Base-by-base conservation (phyloP, 192 early-diverging fungal genomes). In the Backusella sp. region DNA sequence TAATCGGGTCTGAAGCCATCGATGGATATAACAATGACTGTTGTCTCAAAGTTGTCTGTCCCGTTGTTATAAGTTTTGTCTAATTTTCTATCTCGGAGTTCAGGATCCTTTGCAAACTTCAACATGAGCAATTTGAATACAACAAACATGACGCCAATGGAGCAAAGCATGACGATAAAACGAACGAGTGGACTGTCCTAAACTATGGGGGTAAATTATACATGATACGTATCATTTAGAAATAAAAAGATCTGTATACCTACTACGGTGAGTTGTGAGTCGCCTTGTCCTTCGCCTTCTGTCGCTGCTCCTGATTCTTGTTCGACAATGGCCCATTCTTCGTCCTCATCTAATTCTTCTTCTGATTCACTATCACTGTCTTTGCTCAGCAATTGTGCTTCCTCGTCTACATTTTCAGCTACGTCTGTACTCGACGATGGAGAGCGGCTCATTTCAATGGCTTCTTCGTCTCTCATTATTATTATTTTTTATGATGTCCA, bases 1-100 rank as follows among this genome's bases (percentile, higher is more conserved):
- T 96, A 98, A 74, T 96, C 93, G 30, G 91, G 85, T 46, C 95
- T 85, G 80, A 94, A 90, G 36, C 96, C 96, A 81, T 98, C 96
- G 17, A 95, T 85, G 4, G 94, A 96, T 34, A 98, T 74, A 21
- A 98, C 80, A 44, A 98, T 87, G 3, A 94, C 83, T 7, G 90
- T 92, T 23, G 87, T 81, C 34, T 80, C 81, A 84, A 91, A 93
- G 46, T 80, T 74, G 44, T 92, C 90, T 21, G 92, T 90, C 11
- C 92, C 92, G 78, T 93, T 93, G 19, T 70, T 81, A 42, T 68
- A 76, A 42, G 93, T 78, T n/a, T 28, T 37, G 23, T 74, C 73
- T 30, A 65, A 15, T 11, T 28, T 17, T 32, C 28, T 36, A 59
- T 74, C 17, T 32, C 35, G 36, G 17, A 67, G 73, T 5, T 67